Evolutionary conservation across 352 stramenopile species (phyloP), one percentile per base, ranked within the genome.

Genomic region (Globisporangium echinulatum): DNA sequence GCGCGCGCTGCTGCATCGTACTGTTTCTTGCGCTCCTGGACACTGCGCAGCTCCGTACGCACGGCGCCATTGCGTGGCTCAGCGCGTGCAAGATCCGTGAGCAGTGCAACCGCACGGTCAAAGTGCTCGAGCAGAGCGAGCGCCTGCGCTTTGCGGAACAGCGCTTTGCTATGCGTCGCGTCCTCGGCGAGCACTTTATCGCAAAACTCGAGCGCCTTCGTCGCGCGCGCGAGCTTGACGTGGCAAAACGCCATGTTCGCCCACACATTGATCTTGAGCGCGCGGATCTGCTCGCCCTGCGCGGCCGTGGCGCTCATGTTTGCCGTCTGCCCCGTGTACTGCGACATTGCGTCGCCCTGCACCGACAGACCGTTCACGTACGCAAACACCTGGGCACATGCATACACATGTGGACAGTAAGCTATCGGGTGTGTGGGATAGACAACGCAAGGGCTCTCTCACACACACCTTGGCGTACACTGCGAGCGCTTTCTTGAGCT

Each of bases 161-260:
- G 75, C 36, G 82, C 85, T 66, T 94, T 94, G 64, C 72, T 81
- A 64, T 94, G 82, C 19, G 67, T 59, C 7, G 68, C 66, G 40
- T 92, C 72, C 17, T 85, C 61, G n/a, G 63, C 74, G 49, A 94
- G 68, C 56, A 92, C 82, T 44, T 92, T 90, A 55, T 92, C 77
- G 60, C 81, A 91, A 53, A 59, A 75, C 66, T 77, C 69, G 40
- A 92, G 42, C n/a, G 78, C 79, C 54, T 74, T 77, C 13, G 80
- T 72, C 11, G 71, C 37, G 19, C 48, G 60, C 47, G 74, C 75
- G 38, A 92, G 70, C 61, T 91, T 91, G 3, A 94, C n/a, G 55
- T 92, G 69, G 62, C 82, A 90, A 54, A 94, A 75, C 42, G 85
- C 82, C 70, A 91, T 90, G 67, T 94, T 94, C 61, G 82, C 68